Evolutionary conservation across 768 basidiomycete genomes (phyloP).

Genomic region (Suillus spraguei): DNA sequence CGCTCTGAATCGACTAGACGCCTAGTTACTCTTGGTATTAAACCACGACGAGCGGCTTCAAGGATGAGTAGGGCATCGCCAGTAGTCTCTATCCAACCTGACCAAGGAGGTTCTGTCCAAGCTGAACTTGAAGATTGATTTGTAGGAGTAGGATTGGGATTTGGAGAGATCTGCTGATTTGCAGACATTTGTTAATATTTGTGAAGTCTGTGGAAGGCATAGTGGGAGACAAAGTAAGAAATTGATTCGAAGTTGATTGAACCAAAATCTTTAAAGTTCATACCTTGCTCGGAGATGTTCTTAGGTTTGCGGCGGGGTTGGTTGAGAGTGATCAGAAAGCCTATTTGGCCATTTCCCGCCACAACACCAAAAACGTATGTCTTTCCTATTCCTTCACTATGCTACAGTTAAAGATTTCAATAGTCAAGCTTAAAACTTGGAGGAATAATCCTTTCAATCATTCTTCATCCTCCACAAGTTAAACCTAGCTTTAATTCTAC

Average conservation of each 20-base stretch:
- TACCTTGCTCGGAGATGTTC: constrained; percentile 45
- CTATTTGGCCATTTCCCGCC: constrained; percentile 38
- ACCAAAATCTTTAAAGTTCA: constrained; percentile 46
- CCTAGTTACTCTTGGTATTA: constrained; percentile 90
- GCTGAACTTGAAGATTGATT: constrained; percentile 41
- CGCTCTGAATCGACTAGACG: constrained; percentile 91
- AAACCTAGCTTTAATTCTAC: background rate
- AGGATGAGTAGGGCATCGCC: constrained; percentile 96
- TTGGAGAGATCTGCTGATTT: constrained; percentile 32
- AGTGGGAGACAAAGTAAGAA: constrained; percentile 16
- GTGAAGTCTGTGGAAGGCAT: constrained; percentile 18
- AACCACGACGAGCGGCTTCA: constrained; percentile 87
- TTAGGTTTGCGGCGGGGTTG: constrained; percentile 60
- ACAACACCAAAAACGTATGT: constrained; percentile 22
- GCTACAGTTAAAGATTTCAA: background rate
- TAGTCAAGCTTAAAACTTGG: background rate
- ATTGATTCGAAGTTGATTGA: constrained; percentile 44
- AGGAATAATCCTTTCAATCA: background rate
- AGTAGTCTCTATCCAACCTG: constrained; percentile 94
- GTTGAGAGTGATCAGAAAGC: constrained; percentile 36
- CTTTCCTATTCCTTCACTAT: constrained; percentile 2
- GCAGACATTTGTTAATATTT: constrained; percentile 31
- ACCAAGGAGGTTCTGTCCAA: constrained; percentile 92
- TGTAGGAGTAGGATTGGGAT: constrained; percentile 18
- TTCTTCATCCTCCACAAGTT: background rate